Base-by-base conservation (phyloP, 2,329 filamentous ascomycete genomes). In the Alternaria gansuensis region DNA sequence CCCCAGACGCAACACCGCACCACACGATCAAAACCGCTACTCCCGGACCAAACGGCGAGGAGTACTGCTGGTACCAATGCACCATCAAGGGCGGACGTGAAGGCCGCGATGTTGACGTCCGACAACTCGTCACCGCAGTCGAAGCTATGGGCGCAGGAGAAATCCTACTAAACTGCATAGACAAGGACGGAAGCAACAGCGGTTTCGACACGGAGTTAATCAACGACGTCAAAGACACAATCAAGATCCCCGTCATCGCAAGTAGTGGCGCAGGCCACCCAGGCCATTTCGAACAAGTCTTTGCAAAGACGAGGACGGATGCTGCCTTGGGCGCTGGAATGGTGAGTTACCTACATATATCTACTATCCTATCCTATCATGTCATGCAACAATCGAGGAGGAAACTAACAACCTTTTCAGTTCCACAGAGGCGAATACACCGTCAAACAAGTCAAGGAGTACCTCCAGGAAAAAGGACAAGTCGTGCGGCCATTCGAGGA, bases 391-490 rank as follows among this genome's bases (percentile, higher is more conserved):
- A 13, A n/a, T 1, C 2, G 24, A 13, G 24, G 4, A 24, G 3
- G 6, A 29, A 23, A 34, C 62, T 72, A 55, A 70, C 62, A 2
- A 4, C 1, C 4, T 21, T 5, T 8, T 3, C 50, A 87, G 85
- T 99, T 99, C 79, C 95, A 99, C 81, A 84, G 95, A 48, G 92
- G 90, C 36, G 94, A 99, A 81, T 99, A 94, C 78, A 97, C 93
- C 0, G 94, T 99, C 14, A 89, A 88, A 77, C 89, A 98, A 73
- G 95, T 99, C 46, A 99, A 99, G 80, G 90, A 96, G 59, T 86
- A 91, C 72, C 78, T 99, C 59, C 82, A 83, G 24, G 82, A 84
- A 34, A 86, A 88, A 72, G 91, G 91, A 0, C 82, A 97, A 57
- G 77, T 92, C 57, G 90, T 97, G n/a, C 85, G 95, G 63, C 86